These are phyloP conservation scores for Spirogloea muscicola DNA, from an alignment of 139 green algal genomes.

Conservation along the genomic window DNA sequence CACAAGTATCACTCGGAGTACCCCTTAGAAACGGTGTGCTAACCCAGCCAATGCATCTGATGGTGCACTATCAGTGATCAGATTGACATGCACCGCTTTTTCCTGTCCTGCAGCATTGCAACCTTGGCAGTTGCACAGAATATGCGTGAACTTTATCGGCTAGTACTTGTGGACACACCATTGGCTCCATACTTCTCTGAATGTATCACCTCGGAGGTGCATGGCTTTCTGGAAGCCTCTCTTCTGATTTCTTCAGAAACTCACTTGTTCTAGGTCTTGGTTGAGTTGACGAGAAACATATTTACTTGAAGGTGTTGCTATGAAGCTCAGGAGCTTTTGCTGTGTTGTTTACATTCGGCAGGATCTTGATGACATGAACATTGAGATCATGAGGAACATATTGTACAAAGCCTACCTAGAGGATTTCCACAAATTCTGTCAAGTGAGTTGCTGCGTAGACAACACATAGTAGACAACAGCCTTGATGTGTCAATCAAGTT, in stretches of 20 bases:
- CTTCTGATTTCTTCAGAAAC: not conserved
- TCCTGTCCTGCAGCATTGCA: conserved; percentile 64
- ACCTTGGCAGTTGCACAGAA: conserved; percentile 90
- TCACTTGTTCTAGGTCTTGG: conserved; percentile 8
- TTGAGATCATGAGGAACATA: conserved; percentile 95
- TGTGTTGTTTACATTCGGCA: conserved; percentile 60
- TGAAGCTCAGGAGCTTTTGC: not conserved
- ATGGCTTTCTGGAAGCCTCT: conserved; percentile 1
- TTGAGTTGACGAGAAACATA: no score
- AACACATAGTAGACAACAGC: not conserved
- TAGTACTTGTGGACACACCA: conserved; percentile 95
- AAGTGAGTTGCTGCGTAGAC: conserved; percentile 9
- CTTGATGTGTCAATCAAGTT: not conserved
- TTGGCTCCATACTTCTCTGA: conserved; percentile 91
- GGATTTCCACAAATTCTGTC: conserved; percentile 79
- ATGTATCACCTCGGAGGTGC: conserved; percentile 50
- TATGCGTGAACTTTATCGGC: conserved; percentile 93
- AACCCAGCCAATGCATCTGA: no score
- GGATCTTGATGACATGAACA: conserved; percentile 99
- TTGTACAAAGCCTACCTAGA: conserved; percentile 99
- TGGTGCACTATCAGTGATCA: no score
- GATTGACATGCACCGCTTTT: no score
- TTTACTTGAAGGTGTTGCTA: not conserved
- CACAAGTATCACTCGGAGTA: no score
- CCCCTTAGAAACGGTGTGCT: no score